These are phyloP conservation scores for Phytophthora constricta DNA, from an alignment of 352 stramenopile genomes.

Conservation along the genomic window DNA sequence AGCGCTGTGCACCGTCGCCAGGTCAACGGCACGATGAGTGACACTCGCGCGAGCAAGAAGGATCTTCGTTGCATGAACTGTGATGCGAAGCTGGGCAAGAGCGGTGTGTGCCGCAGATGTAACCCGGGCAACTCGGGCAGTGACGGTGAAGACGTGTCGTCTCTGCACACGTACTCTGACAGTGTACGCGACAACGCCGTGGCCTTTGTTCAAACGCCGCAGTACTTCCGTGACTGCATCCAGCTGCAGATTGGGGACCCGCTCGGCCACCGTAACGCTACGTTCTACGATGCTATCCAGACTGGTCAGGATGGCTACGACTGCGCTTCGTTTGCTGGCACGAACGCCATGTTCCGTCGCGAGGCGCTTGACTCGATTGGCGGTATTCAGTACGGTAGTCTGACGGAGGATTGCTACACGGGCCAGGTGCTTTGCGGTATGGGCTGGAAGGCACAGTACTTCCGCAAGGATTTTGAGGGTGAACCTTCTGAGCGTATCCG, in stretches of 20 bases:
- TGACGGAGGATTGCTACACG: slow-evolving; percentile 90
- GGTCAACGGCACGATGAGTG: slow-evolving; percentile 81
- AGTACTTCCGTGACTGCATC: slow-evolving; percentile 88
- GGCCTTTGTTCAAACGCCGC: slow-evolving; percentile 82
- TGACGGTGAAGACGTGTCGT: slow-evolving; percentile 58
- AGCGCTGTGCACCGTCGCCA: slow-evolving; percentile 81
- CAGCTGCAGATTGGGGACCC: slow-evolving; percentile 86
- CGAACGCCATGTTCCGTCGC: slow-evolving; percentile 84
- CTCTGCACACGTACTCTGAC: slow-evolving; percentile 82
- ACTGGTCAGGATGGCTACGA: slow-evolving; percentile 88
- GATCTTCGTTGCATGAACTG: slow-evolving; percentile 82
- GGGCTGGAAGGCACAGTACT: slow-evolving; percentile 89
- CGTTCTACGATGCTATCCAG: slow-evolving; percentile 89
- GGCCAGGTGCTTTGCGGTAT: slow-evolving; percentile 77
- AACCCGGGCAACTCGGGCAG: slow-evolving; percentile 51
- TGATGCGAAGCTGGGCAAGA: slow-evolving; percentile 74
- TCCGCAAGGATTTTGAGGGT: slow-evolving; percentile 89
- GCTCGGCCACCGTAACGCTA: slow-evolving; percentile 82
- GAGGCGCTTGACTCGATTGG: slow-evolving; percentile 88
- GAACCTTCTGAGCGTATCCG: slow-evolving; percentile 79
- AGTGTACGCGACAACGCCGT: slow-evolving; percentile 79
- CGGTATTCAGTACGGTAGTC: slow-evolving; percentile 86
- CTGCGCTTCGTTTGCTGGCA: slow-evolving; percentile 84
- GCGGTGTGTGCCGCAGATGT: slow-evolving; percentile 78
- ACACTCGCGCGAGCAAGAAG: slow-evolving; percentile 71